These are phyloP conservation scores for Ogataea salicorniae DNA, from an alignment of 805 yeast species.

Conservation along the genomic window DNA sequence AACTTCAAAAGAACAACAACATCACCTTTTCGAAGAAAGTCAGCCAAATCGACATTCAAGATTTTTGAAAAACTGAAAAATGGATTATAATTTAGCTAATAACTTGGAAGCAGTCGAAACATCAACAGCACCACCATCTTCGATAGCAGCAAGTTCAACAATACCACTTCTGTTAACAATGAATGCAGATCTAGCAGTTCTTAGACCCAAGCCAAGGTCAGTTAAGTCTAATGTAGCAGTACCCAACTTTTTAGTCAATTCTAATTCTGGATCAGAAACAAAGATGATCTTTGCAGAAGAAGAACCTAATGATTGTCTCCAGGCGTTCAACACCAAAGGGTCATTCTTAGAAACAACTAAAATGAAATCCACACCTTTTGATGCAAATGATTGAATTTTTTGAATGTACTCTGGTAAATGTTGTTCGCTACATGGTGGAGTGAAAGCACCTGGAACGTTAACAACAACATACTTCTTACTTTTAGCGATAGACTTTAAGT, in stretches of 20 bases:
- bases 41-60: no score
- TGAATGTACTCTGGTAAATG: conserved; percentile 67
- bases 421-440: conserved; percentile 71
- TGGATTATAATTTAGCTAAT: conserved; percentile 20
- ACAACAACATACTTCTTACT: conserved; percentile 61
- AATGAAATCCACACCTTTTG: conserved; percentile 59
- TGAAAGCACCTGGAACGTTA: conserved; percentile 83
- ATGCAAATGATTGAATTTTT: conserved; percentile 43
- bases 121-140: conserved; percentile 25
- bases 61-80: no score
- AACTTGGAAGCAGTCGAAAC: conserved; percentile 23
- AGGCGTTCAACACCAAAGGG: conserved; percentile 65
- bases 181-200: conserved; percentile 65
- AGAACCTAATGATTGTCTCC: conserved; percentile 49
- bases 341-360: conserved; percentile 64
- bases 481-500: conserved; percentile 29
- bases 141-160: conserved; percentile 29
- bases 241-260: conserved; percentile 55
- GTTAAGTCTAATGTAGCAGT: conserved; percentile 46
- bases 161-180: conserved; percentile 47
- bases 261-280: conserved; percentile 59
- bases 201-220: conserved; percentile 47
- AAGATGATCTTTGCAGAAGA: conserved; percentile 40
- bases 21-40: no score
- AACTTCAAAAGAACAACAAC: no score